Percentiles rank a stretch among this genome's conserved stretches.
These are phyloP conservation scores for Marchantia polymorpha DNA, from an alignment of 225 moss, liverwort and hornwort genomes.

Conservation along the genomic window DNA sequence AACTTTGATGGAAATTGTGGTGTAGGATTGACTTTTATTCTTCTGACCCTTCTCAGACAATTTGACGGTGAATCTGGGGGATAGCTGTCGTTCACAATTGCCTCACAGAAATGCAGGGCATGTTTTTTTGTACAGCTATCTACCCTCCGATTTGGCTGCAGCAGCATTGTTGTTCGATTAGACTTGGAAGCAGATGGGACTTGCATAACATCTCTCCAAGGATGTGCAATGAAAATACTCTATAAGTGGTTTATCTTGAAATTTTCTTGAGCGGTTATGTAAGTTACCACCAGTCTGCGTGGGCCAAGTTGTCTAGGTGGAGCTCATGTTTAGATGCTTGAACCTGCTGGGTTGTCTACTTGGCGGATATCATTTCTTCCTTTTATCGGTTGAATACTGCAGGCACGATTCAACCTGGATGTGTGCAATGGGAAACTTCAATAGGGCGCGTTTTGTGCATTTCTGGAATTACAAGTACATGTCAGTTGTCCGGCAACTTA, in stretches of 20 bases:
- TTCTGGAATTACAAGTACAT: no score
- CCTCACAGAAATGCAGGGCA: slow-evolving; percentile 14
- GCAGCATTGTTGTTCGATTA: slow-evolving; percentile 8
- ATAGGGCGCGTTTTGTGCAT: no score
- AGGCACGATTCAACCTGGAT: no score
- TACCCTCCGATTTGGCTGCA: background rate
- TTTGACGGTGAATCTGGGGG: slow-evolving; percentile 8
- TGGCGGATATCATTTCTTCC: no score
- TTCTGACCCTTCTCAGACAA: slow-evolving; percentile 12
- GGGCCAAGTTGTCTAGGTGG: background rate
- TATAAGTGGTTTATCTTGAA: background rate
- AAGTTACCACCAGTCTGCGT: background rate
- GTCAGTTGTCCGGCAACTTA: no score
- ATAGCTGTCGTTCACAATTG: slow-evolving; percentile 15
- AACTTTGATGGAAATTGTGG: slow-evolving; percentile 6
- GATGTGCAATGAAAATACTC: background rate
- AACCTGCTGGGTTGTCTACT: background rate
- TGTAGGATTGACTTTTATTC: slow-evolving; percentile 14
- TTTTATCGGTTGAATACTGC: no score
- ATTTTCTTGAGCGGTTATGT: background rate
- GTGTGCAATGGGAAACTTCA: no score
- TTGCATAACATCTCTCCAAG: slow-evolving; percentile 2
- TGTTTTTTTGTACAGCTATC: slow-evolving; percentile 21
- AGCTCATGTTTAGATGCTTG: background rate
- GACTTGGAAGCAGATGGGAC: slow-evolving; percentile 11